These are phyloP conservation scores for Fagus sylvatica DNA, from an alignment of 306 rosid genomes.

Conservation along the genomic window DNA sequence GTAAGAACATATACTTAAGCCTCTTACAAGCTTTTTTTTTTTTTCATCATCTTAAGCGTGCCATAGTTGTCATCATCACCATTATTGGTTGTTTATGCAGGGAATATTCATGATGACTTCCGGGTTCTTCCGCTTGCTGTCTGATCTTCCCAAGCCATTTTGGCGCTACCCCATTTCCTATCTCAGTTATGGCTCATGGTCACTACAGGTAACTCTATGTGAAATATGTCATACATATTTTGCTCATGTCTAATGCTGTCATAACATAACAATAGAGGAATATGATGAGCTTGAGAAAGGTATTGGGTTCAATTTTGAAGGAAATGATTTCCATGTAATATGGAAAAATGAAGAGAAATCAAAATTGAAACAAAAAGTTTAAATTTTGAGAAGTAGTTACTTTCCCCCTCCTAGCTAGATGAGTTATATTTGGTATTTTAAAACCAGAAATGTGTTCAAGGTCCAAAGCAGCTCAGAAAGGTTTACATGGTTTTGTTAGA, in stretches of 20 bases:
- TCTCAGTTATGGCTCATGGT: constrained; percentile 63
- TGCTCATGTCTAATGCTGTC: background rate
- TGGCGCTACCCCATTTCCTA: constrained; percentile 75
- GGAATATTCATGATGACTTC: constrained; percentile 98
- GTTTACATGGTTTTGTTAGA: background rate
- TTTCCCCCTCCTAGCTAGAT: background rate
- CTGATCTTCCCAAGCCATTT: constrained; percentile 68
- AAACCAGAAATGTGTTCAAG: background rate
- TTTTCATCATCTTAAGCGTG: background rate
- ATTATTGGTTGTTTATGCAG: constrained; percentile 41
- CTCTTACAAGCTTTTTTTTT: background rate
- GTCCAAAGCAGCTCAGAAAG: background rate
- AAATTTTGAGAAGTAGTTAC: no score
- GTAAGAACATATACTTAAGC: constrained; percentile 45
- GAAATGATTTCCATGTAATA: background rate
- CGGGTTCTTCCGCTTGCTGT: constrained; percentile 58
- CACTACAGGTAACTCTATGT: constrained; percentile 50
- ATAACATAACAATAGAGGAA: background rate
- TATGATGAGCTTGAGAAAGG: background rate
- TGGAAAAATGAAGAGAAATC: background rate
- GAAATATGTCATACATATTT: background rate
- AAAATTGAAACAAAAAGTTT: background rate
- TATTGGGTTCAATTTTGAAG: background rate
- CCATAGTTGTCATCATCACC: constrained; percentile 8
- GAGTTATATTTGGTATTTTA: background rate